phyloP scores from a whole-genome alignment of 169 alveolate genomes.

The Babesia microti region DNA sequence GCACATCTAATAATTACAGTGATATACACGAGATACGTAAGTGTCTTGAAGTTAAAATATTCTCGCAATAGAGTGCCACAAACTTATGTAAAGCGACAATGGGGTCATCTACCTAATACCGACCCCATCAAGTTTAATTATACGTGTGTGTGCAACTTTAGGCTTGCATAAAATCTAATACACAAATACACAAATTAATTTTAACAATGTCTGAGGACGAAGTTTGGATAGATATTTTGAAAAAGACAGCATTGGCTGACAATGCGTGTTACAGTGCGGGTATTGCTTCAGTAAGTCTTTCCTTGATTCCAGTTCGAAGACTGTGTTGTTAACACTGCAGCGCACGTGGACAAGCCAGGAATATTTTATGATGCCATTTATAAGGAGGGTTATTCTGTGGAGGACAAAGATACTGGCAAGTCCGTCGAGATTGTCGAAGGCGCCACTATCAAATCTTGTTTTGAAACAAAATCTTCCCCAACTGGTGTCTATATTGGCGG shows the following conservation, averaged over 20 bases:
- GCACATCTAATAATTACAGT: too few species aligned
- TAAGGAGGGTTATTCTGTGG: conserved; percentile 31
- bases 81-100: too few species aligned
- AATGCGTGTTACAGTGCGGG: conserved; percentile 47
- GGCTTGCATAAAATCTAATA: too few species aligned
- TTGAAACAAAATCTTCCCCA: conserved; percentile 45
- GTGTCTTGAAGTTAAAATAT: too few species aligned
- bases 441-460: conserved; percentile 32
- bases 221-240: conserved; percentile 43
- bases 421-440: conserved; percentile 31
- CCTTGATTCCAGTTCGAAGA: conserved; percentile 30
- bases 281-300: conserved; percentile 33
- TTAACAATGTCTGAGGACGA: too few species aligned
- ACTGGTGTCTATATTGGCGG: conserved; percentile 64
- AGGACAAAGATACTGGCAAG: conserved; percentile 23
- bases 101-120: too few species aligned
- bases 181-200: too few species aligned
- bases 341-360: conserved; percentile 39
- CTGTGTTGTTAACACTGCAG: conserved; percentile 39
- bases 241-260: conserved; percentile 33
- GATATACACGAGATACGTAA: too few species aligned
- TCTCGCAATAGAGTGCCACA: too few species aligned
- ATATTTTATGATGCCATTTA: conserved; percentile 43
- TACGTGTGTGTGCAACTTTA: too few species aligned
- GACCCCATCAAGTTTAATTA: too few species aligned